Evolutionary conservation across 306 rosid species (phyloP).

Genomic region (Styphnolobium japonicum): DNA sequence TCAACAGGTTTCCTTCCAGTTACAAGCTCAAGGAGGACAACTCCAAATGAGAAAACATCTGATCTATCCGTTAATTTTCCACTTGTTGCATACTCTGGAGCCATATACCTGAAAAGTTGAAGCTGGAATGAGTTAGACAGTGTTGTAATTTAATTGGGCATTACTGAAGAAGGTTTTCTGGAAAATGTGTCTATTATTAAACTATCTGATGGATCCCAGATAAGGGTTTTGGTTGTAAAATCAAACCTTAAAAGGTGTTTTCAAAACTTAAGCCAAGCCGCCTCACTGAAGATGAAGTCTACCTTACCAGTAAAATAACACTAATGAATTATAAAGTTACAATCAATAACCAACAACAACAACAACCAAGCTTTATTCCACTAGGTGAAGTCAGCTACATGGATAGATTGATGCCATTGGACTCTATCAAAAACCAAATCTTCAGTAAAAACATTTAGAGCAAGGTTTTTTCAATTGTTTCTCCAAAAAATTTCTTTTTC

Average conservation of each 20-base stretch:
- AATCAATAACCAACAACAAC: background rate
- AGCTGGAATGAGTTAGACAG: background rate
- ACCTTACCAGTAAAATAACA: background rate
- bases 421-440: background rate
- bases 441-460: background rate
- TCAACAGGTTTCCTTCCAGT: constrained; percentile 91
- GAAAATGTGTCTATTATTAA: background rate
- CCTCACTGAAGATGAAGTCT: background rate
- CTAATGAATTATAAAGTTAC: background rate
- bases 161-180: background rate
- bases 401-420: background rate
- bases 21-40: constrained; percentile 88
- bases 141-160: background rate
- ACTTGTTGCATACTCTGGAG: constrained; percentile 96
- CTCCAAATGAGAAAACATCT: constrained; percentile 96
- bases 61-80: constrained; percentile 95
- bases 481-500: background rate
- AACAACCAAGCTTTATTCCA: background rate
- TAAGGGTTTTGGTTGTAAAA: background rate
- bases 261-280: background rate
- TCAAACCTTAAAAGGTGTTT: background rate
- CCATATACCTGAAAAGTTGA: constrained; percentile 74
- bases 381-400: background rate
- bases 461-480: background rate
- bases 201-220: background rate